Conservation (phyloP, 2,329 filamentous ascomycete species). For the Tolypocladium pustulatum region DNA sequence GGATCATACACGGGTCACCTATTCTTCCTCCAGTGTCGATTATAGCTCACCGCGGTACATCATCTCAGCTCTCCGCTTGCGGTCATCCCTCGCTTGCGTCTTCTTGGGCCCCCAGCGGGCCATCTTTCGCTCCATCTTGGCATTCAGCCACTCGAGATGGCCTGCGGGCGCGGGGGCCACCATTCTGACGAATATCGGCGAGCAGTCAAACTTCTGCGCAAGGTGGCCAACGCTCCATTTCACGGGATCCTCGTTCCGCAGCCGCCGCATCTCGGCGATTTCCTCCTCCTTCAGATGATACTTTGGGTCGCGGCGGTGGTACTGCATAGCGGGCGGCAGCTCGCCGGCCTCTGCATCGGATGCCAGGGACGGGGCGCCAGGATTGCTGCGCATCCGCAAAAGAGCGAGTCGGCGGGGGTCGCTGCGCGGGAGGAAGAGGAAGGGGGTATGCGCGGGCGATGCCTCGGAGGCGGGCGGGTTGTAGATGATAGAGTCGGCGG, state of each 20-base stretch:
- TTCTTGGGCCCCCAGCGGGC: constrained; percentile 48
- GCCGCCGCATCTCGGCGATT: constrained; percentile 48
- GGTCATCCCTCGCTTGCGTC: constrained; percentile 43
- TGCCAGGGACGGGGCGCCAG: constrained; percentile 11
- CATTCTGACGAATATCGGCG: constrained; percentile 46
- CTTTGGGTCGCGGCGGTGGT: constrained; percentile 22
- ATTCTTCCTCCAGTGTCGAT: not conserved
- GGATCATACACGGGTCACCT: not conserved
- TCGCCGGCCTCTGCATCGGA: constrained; percentile 9
- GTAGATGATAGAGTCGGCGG: constrained; percentile 37
- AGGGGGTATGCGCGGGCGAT: constrained; percentile 54
- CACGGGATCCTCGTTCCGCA: constrained; percentile 42
- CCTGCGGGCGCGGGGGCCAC: constrained; percentile 38
- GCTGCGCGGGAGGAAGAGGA: constrained; percentile 50
- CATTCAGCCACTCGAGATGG: constrained; percentile 35
- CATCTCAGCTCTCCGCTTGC: constrained; percentile 41
- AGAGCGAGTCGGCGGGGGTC: constrained; percentile 43
- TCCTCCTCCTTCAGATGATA: constrained; percentile 46
- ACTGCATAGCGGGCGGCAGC: constrained; percentile 24
- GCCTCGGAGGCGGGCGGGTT: constrained; percentile 44
- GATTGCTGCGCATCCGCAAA: constrained; percentile 29
- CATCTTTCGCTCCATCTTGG: constrained; percentile 36
- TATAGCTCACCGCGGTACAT: constrained; percentile 42
- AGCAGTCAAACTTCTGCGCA: constrained; percentile 45
- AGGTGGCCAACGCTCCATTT: constrained; percentile 44